Conservation (phyloP, 768 basidiomycete genomes). For the Rhizopogon sp. region DNA sequence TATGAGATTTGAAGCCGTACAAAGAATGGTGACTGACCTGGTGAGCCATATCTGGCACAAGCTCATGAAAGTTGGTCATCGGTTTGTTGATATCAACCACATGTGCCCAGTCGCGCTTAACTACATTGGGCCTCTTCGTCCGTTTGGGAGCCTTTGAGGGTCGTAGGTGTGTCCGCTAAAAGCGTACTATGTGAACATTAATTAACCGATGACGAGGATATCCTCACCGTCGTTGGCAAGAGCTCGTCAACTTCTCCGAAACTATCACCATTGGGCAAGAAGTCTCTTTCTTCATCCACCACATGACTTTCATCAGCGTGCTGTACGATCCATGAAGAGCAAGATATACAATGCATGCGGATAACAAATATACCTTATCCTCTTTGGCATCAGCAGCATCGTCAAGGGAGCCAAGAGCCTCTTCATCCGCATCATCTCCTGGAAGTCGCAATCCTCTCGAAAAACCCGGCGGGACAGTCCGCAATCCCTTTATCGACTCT, state of each 20-base stretch:
- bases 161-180: constrained; percentile 54
- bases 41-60: constrained; percentile 96
- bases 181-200: constrained; percentile 1
- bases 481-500: constrained; percentile 39
- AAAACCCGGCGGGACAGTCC: constrained; percentile 80
- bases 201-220: not conserved
- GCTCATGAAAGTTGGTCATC: constrained; percentile 81
- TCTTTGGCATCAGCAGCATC: constrained; percentile 6
- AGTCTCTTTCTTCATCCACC: constrained; percentile 19
- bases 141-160: constrained; percentile 41
- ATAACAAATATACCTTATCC: constrained; percentile 12
- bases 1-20: not conserved
- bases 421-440: constrained; percentile 48
- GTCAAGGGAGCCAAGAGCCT: constrained; percentile 31
- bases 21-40: constrained; percentile 45
- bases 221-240: constrained; percentile 53
- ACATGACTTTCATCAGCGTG: constrained; percentile 8
- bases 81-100: constrained; percentile 91
- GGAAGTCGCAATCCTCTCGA: constrained; percentile 71
- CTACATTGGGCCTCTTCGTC: constrained; percentile 40
- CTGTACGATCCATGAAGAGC: constrained; percentile 23
- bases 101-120: constrained; percentile 97
- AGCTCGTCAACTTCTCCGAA: constrained; percentile 70
- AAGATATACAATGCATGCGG: constrained; percentile 3
- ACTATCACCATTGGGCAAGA: constrained; percentile 11